These are phyloP conservation scores for Platanus orientalis DNA, from an alignment of 164 flowering plant genomes.

Conservation along the genomic window DNA sequence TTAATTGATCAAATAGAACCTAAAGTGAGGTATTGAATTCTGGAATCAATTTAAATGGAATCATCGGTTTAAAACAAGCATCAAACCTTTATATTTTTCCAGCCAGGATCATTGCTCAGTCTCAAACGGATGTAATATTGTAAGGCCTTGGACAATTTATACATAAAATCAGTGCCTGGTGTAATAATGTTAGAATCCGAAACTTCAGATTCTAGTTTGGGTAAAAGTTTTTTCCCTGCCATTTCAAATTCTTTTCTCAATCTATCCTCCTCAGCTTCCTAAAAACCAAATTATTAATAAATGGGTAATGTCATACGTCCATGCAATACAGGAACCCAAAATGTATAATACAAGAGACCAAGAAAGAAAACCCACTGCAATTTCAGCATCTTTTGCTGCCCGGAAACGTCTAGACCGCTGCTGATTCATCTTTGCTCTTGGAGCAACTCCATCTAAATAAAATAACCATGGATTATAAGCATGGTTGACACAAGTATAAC, in stretches of 20 bases:
- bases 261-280: conserved; percentile 42
- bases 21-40: too few relatives aligned
- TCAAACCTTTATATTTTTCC: conserved; percentile 33
- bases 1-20: too few relatives aligned
- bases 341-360: background rate
- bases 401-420: conserved; percentile 45
- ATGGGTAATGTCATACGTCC: background rate
- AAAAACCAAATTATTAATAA: background rate
- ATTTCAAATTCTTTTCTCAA: conserved; percentile 28
- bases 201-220: conserved; percentile 33
- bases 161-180: conserved; percentile 57
- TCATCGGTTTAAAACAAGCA: background rate
- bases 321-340: too few relatives aligned
- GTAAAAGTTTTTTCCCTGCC: conserved; percentile 34
- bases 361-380: conserved; percentile 21
- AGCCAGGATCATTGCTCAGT: conserved; percentile 26
- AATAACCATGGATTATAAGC: background rate
- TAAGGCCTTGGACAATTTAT: conserved; percentile 33
- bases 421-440: conserved; percentile 60
- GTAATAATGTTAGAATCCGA: conserved; percentile 48
- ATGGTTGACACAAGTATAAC: too few relatives aligned
- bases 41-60: background rate
- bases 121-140: conserved; percentile 21
- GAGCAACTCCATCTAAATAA: conserved; percentile 55
- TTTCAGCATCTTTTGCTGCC: conserved; percentile 35